Percentiles rank a stretch among this genome's conserved stretches.
Evolutionary conservation across 2,329 filamentous ascomycete species (phyloP).

Genomic region (Fusarium sp.): DNA sequence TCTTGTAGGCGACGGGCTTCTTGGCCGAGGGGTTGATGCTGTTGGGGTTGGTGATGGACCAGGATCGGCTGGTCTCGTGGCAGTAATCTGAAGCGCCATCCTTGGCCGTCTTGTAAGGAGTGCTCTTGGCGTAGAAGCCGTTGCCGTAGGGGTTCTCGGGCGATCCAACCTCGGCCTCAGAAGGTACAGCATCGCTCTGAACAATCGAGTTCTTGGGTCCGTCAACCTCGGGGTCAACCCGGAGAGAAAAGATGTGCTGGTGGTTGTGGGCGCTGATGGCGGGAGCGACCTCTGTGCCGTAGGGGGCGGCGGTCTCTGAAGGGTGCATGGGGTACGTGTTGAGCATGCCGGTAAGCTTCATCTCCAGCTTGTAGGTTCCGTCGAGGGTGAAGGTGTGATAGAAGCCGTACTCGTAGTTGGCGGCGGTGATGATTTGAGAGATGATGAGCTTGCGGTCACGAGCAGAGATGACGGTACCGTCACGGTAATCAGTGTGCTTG

Average conservation of each 20-base stretch:
- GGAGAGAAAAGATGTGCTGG: slow-evolving; percentile 74
- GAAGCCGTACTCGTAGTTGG: slow-evolving; percentile 69
- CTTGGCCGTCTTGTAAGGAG: slow-evolving; percentile 75
- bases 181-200: slow-evolving; percentile 77
- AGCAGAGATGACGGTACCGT: slow-evolving; percentile 64
- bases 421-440: slow-evolving; percentile 71
- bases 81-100: slow-evolving; percentile 81
- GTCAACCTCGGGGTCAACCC: slow-evolving; percentile 72
- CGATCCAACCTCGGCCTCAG: slow-evolving; percentile 78
- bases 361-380: slow-evolving; percentile 70
- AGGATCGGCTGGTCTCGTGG: slow-evolving; percentile 79
- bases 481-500: slow-evolving; percentile 72
- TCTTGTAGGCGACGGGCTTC: slow-evolving; percentile 87
- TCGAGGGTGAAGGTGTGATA: slow-evolving; percentile 56
- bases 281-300: slow-evolving; percentile 70
- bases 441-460: slow-evolving; percentile 68
- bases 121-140: slow-evolving; percentile 86
- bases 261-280: slow-evolving; percentile 73
- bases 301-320: slow-evolving; percentile 57
- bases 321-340: slow-evolving; percentile 55
- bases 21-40: slow-evolving; percentile 85
- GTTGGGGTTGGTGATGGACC: slow-evolving; percentile 88
- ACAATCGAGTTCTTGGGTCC: slow-evolving; percentile 71
- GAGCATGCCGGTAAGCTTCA: slow-evolving; percentile 63
- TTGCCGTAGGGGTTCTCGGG: slow-evolving; percentile 89